Percentiles rank a stretch among this genome's conserved stretches.
Evolutionary conservation across 2,329 filamentous ascomycete species (phyloP).

Genomic region (Amphichorda felina): DNA sequence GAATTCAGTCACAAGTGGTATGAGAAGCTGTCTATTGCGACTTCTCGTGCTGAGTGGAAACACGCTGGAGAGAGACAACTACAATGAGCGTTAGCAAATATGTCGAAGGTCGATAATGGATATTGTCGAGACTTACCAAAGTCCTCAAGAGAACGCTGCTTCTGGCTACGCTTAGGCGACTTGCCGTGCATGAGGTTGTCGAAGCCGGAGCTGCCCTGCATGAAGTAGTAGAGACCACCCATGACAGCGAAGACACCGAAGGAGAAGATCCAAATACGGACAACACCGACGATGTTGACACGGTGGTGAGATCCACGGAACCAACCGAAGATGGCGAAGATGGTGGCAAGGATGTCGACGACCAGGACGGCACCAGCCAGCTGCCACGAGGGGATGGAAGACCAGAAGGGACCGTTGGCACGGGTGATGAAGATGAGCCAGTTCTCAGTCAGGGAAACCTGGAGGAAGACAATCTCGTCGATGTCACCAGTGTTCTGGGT

Average conservation of each 20-base stretch:
- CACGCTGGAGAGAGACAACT: slow-evolving; percentile 83
- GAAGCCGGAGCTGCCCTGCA: slow-evolving; percentile 71
- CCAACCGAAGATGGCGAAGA: slow-evolving; percentile 79
- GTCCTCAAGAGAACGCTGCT: slow-evolving; percentile 79
- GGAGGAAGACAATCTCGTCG: slow-evolving; percentile 76
- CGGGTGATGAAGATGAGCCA: slow-evolving; percentile 96
- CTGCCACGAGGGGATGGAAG: slow-evolving; percentile 79
- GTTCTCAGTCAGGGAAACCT: slow-evolving; percentile 86
- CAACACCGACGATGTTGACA: slow-evolving; percentile 71
- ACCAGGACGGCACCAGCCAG: slow-evolving; percentile 64
- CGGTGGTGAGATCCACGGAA: slow-evolving; percentile 47
- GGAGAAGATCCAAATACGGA: slow-evolving; percentile 85
- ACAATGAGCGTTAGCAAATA: slow-evolving; percentile 35
- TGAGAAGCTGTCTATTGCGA: slow-evolving; percentile 46
- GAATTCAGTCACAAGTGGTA: slow-evolving; percentile 16
- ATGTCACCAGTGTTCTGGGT: slow-evolving; percentile 79
- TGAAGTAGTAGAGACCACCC: slow-evolving; percentile 62
- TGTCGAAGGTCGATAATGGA: neutral
- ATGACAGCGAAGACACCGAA: slow-evolving; percentile 82
- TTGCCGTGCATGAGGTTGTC: slow-evolving; percentile 92
- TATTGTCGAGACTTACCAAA: slow-evolving; percentile 52
- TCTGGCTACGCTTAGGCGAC: slow-evolving; percentile 67
- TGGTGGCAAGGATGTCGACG: slow-evolving; percentile 74
- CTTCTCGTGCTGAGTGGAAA: slow-evolving; percentile 88
- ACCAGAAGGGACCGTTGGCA: slow-evolving; percentile 88